Evolutionary conservation across 2,329 filamentous ascomycete genomes (phyloP).

Genomic region (Zymoseptoria brevis): DNA sequence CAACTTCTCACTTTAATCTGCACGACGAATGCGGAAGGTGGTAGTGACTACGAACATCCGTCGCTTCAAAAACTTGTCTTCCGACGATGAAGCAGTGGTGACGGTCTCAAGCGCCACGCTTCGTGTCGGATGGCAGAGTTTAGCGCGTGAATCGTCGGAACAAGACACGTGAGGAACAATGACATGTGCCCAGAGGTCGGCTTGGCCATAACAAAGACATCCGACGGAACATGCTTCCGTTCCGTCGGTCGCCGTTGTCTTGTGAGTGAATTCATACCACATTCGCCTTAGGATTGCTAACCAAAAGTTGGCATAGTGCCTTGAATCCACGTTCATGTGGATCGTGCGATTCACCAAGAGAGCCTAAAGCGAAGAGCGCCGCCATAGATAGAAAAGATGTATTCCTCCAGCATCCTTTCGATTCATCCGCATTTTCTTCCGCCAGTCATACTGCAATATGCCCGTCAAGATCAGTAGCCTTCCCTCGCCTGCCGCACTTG

Average conservation of each 20-base stretch:
- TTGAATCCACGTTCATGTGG: not conserved
- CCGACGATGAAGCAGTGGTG: not conserved
- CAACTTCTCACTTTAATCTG: not conserved
- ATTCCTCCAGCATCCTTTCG: not conserved
- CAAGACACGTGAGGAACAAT: not conserved
- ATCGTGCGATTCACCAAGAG: conserved; percentile 4
- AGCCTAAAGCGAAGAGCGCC: conserved; percentile 3
- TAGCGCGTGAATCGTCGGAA: not conserved
- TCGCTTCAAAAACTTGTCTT: not conserved
- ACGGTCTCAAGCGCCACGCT: not conserved
- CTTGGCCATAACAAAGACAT: not conserved
- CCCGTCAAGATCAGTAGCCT: conserved; percentile 18
- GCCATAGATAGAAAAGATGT: not conserved
- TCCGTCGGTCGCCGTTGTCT: not conserved
- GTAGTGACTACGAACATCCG: not conserved
- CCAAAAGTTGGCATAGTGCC: not conserved
- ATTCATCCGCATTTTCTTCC: not conserved
- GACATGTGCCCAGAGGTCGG: not conserved
- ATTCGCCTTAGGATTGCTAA: not conserved
- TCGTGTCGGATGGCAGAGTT: not conserved
- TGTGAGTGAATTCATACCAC: not conserved
- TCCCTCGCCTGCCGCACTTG: conserved; percentile 15
- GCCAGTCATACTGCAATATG: conserved; percentile 13
- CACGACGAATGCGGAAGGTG: not conserved
- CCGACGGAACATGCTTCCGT: not conserved